Percentiles rank a stretch among this genome's conserved stretches.
Evolutionary conservation across 2,329 filamentous ascomycete species (phyloP).

Genomic region (Domatiomyces catenatus): DNA sequence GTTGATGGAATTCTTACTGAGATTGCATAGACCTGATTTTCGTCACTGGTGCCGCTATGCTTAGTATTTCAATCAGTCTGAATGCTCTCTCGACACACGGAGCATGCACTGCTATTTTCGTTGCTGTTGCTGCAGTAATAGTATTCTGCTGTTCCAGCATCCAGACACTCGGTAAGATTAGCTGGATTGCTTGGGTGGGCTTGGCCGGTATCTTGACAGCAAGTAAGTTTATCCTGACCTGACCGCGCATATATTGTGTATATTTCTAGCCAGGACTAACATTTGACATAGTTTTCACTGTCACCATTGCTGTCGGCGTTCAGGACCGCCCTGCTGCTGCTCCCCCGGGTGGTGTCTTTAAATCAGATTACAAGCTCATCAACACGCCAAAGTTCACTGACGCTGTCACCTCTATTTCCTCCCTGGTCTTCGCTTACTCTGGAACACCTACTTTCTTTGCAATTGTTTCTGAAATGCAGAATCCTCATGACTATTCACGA

Average conservation of each 20-base stretch:
- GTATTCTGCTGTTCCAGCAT: constrained; percentile 26
- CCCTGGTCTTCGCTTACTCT: constrained; percentile 20
- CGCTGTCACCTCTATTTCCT: constrained; percentile 20
- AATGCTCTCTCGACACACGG: constrained; percentile 45
- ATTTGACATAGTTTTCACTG: constrained; percentile 13
- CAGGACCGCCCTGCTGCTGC: constrained; percentile 23
- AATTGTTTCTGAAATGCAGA: constrained; percentile 27
- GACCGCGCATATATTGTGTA: no score
- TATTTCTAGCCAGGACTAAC: background rate
- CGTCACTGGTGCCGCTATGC: constrained; percentile 41
- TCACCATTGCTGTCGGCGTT: constrained; percentile 19
- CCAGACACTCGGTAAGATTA: constrained; percentile 15
- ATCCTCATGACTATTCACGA: constrained; percentile 20
- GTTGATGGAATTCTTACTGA: background rate
- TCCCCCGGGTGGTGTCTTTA: constrained; percentile 24
- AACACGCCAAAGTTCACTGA: constrained; percentile 17
- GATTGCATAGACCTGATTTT: constrained; percentile 32
- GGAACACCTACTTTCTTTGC: constrained; percentile 23
- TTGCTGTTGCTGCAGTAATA: constrained; percentile 36
- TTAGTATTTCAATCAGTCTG: constrained; percentile 43
- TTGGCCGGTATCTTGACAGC: constrained; percentile 45
- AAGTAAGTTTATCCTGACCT: constrained; percentile 6
- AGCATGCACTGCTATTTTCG: constrained; percentile 44
- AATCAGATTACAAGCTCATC: constrained; percentile 19
- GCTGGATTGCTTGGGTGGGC: constrained; percentile 47